Evolutionary conservation across 805 yeast species (phyloP), one percentile per base, ranked within the genome.

Genomic region (Ascoidea asiatica): DNA sequence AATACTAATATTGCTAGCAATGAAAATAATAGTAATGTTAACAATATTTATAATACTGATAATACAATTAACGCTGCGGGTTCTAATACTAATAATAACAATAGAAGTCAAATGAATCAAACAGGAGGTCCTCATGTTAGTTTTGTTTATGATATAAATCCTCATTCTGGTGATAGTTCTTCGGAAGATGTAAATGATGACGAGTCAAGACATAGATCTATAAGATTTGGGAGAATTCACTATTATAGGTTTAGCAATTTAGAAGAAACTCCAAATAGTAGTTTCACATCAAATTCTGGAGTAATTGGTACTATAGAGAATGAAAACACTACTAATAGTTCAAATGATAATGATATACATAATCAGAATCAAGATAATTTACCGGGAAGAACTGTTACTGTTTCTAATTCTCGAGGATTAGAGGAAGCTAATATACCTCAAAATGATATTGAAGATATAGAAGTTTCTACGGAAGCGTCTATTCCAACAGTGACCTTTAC

Each of bases 221-320:
- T 29, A 11, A 29, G 35, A 29, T 29, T 29, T 29, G 35, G 35
- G 2, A 29, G 35, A 29, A 29, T 29, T 11, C 35, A 29, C 15
- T 29, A 29, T 29, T 29, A 29, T 29, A 8, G 35, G 8, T 29
- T 29, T 29, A 11, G 15, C 2, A 29, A 29, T 2, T 52, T 75
- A 19, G 57, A 57, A 19, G 78, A 70, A 56, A 29, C 35, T 29
- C n/a, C n/a, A n/a, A n/a, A n/a, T n/a, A n/a, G n/a, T n/a, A n/a
- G n/a, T n/a, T n/a, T n/a, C n/a, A n/a, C n/a, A n/a, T n/a, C n/a
- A n/a, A n/a, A n/a, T n/a, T n/a, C n/a, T n/a, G n/a, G n/a, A n/a
- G n/a, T n/a, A n/a, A n/a, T n/a, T n/a, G n/a, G n/a, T n/a, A n/a
- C n/a, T n/a, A n/a, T n/a, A n/a, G n/a, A n/a, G n/a, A n/a, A n/a